A percentile compares a stretch with the other conserved stretches of the same genome.
phyloP scores from a whole-genome alignment of 805 yeast genomes.

The Nakazawaea molendinolei region DNA sequence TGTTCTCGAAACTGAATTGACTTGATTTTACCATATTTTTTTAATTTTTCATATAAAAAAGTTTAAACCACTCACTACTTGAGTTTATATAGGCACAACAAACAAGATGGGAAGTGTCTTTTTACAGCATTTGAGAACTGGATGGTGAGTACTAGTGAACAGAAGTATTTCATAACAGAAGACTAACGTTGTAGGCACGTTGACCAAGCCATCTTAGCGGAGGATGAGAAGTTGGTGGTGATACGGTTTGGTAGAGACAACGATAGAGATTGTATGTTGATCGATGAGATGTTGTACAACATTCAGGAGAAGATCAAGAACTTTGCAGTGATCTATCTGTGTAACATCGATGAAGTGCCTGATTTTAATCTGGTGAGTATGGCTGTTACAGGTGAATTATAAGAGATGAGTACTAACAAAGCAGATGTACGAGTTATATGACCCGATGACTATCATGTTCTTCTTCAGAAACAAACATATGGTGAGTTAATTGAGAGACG shows the following conservation, averaged over 20 bases:
- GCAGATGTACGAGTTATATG: conserved; percentile 80
- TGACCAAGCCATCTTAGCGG: conserved; percentile 91
- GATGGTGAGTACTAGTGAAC: conserved; percentile 40
- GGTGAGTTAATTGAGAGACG: conserved; percentile 25
- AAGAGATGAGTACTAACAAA: not conserved
- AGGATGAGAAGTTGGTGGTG: conserved; percentile 81
- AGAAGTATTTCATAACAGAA: not conserved
- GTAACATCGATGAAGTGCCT: conserved; percentile 84
- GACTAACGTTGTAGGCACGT: conserved; percentile 55
- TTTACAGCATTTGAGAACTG: conserved; percentile 72
- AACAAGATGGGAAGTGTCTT: conserved; percentile 68
- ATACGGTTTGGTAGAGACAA: conserved; percentile 81
- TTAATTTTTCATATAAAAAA: no score
- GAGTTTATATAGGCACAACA: no score
- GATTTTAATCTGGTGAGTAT: conserved; percentile 62
- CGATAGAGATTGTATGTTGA: conserved; percentile 74
- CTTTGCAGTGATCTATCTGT: conserved; percentile 81
- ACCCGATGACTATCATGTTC: conserved; percentile 90
- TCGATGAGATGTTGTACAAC: conserved; percentile 80
- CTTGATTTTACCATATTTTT: no score
- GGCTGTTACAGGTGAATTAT: no score
- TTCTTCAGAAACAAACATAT: conserved; percentile 89
- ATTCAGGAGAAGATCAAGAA: conserved; percentile 80
- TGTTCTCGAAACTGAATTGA: no score
- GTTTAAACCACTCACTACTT: no score